phyloP scores from a whole-genome alignment of 2,329 filamentous ascomycete genomes.

The Fusarium pseudograminearum region DNA sequence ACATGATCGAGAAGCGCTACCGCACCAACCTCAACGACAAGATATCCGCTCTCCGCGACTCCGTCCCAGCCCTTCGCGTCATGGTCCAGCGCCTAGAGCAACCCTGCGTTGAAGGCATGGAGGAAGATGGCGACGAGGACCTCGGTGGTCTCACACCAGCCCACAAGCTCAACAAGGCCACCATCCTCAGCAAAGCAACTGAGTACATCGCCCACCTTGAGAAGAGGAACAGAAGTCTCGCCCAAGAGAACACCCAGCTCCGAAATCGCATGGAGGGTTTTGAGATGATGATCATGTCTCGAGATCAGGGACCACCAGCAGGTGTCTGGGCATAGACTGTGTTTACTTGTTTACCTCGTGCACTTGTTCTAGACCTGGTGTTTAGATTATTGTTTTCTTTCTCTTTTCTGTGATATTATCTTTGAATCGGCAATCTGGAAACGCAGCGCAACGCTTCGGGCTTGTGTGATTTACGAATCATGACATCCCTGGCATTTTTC shows the following conservation, averaged over 20 bases:
- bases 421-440: constrained; percentile 24
- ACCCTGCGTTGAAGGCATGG: constrained; percentile 67
- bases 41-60: constrained; percentile 88
- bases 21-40: constrained; percentile 96
- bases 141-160: constrained; percentile 82
- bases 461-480: constrained; percentile 47
- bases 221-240: constrained; percentile 51
- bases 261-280: constrained; percentile 49
- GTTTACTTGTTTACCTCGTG: not conserved
- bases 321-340: constrained; percentile 45
- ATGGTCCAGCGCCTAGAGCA: constrained; percentile 72
- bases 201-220: constrained; percentile 55
- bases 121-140: constrained; percentile 73
- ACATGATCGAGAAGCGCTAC: constrained; percentile 96
- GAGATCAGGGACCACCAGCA: constrained; percentile 42
- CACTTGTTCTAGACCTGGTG: not conserved
- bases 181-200: constrained; percentile 64
- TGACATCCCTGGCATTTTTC: constrained; percentile 45
- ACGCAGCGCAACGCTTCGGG: constrained; percentile 24
- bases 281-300: constrained; percentile 49
- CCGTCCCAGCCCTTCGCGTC: constrained; percentile 85
- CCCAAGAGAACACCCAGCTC: constrained; percentile 51
- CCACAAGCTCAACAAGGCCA: constrained; percentile 94
- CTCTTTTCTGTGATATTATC: constrained; percentile 19
- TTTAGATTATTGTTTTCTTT: constrained; percentile 15